Base-by-base conservation (phyloP, 345 rosid species). In the Hirschfeldia incana region DNA sequence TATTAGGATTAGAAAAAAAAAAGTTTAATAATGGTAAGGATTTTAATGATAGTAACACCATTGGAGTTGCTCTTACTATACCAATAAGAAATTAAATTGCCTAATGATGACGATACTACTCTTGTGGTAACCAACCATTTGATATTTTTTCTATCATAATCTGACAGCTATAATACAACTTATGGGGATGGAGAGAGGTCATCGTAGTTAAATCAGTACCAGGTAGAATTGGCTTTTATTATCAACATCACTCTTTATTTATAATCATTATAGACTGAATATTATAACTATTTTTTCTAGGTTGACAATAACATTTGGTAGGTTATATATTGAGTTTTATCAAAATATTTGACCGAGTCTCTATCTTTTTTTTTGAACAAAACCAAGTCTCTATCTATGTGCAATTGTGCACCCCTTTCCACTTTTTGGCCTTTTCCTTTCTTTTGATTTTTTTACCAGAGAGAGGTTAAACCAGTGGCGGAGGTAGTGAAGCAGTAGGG, bases 121-220 rank as follows among this genome's bases (percentile, higher is more conserved):
- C 37, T 68, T 8, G 60, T 46, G 37, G 29, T 49, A 21, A 34
- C 34, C 4, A 21, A 34, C 34, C 4, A 71, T 58, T 26, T 6
- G 55, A 66, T 17, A 51, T 51, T 4, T 29, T 49, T 49, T 49
- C 6, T 49, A 13, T 49, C n/a, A 16, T 65, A 51, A 51, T 69
- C 64, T 78, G 92, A 87, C 92, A 90, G 94, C 92, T 90, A 88
- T 84, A 83, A 86, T 81, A 65, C 89, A 90, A 77, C 87, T 86
- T 81, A 74, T 61, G 65, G 78, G 61, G 70, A 83, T 44, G 36
- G 64, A 51, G 80, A 67, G 73, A 81, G 60, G 49, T 42, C n/a
- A 46, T 74, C 63, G 73, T 44, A 67, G 67, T 66, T 55, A 72
- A 11, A 79, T 15, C 26, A 73, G 73, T 73, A 36, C 70, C 36